Evolutionary conservation across 2,329 filamentous ascomycete genomes (phyloP).

Genomic region (Biscogniauxia marginata): DNA sequence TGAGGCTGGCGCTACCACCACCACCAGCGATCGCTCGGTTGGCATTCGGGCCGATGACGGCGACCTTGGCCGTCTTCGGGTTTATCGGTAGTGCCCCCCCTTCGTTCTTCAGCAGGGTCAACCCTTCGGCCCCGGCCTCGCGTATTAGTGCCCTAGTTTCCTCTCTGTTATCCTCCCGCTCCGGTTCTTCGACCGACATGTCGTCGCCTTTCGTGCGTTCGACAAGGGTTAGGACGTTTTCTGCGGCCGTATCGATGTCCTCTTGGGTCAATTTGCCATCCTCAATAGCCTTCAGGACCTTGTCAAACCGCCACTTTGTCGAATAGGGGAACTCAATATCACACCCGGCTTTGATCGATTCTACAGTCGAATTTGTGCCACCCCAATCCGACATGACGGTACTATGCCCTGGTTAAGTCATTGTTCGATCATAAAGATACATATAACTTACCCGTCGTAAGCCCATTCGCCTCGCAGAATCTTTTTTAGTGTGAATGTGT

Average conservation of each 20-base stretch:
- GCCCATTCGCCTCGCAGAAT: slow-evolving; percentile 61
- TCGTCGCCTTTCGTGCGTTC: slow-evolving; percentile 62
- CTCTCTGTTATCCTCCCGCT: slow-evolving; percentile 55
- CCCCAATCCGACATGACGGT: slow-evolving; percentile 60
- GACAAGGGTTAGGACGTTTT: slow-evolving; percentile 59
- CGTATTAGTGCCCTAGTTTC: slow-evolving; percentile 61
- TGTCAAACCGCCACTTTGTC: slow-evolving; percentile 54
- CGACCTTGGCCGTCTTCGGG: slow-evolving; percentile 54
- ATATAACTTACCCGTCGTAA: slow-evolving; percentile 52
- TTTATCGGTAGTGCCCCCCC: slow-evolving; percentile 57
- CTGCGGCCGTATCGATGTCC: slow-evolving; percentile 57
- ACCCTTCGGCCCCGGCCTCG: slow-evolving; percentile 58
- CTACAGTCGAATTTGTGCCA: slow-evolving; percentile 54
- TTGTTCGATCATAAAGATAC: not conserved
- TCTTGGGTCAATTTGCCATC: slow-evolving; percentile 46
- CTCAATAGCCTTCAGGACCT: slow-evolving; percentile 52
- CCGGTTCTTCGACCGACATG: slow-evolving; percentile 54
- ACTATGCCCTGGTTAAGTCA: slow-evolving; percentile 33
- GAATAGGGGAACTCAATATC: slow-evolving; percentile 60
- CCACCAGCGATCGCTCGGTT: slow-evolving; percentile 67
- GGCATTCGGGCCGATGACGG: slow-evolving; percentile 66
- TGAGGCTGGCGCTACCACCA: slow-evolving; percentile 66
- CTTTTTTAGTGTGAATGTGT: slow-evolving; percentile 51
- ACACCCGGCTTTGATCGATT: slow-evolving; percentile 54
- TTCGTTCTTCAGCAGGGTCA: slow-evolving; percentile 65